Percentiles rank a stretch among this genome's conserved stretches.
Evolutionary conservation across 1,284 basidiomycete species (phyloP).

Genomic region (Polyporus tsugae): DNA sequence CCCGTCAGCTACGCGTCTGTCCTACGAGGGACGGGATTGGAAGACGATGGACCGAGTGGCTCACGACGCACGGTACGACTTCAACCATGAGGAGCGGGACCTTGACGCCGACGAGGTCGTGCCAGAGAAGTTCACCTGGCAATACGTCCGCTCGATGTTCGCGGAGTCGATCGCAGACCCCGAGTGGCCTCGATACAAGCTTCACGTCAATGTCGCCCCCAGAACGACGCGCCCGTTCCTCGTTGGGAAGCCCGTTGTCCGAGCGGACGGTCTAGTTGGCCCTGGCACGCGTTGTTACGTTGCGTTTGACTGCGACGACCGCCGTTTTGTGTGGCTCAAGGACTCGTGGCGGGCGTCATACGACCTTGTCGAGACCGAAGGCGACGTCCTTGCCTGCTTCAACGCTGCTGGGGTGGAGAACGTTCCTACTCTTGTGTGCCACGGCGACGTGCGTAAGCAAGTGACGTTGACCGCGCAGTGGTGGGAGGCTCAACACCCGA

Average conservation of each 20-base stretch:
- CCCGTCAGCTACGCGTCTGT: constrained; percentile 8
- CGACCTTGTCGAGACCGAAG: constrained; percentile 6
- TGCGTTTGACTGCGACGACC: background rate
- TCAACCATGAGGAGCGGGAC: background rate
- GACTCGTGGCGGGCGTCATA: constrained; percentile 10
- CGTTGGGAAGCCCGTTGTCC: constrained; percentile 10
- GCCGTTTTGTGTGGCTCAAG: constrained; percentile 12
- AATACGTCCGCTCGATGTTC: constrained; percentile 4
- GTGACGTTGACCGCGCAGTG: constrained; percentile 2
- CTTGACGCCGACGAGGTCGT: background rate
- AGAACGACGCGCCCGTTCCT: background rate
- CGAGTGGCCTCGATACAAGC: background rate
- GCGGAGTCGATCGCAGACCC: background rate
- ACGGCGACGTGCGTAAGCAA: constrained; percentile 12
- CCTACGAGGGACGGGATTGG: background rate
- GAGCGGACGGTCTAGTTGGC: background rate
- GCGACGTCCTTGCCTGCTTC: background rate
- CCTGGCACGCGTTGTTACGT: constrained; percentile 9
- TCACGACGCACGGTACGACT: too few relatives aligned
- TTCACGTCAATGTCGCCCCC: background rate
- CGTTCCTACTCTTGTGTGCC: constrained; percentile 9
- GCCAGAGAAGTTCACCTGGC: background rate
- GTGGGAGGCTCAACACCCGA: background rate
- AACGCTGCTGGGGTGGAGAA: background rate
- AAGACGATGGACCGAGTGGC: background rate